These are phyloP conservation scores for Globisporangium splendens DNA, from an alignment of 352 stramenopile species.

Conservation along the genomic window DNA sequence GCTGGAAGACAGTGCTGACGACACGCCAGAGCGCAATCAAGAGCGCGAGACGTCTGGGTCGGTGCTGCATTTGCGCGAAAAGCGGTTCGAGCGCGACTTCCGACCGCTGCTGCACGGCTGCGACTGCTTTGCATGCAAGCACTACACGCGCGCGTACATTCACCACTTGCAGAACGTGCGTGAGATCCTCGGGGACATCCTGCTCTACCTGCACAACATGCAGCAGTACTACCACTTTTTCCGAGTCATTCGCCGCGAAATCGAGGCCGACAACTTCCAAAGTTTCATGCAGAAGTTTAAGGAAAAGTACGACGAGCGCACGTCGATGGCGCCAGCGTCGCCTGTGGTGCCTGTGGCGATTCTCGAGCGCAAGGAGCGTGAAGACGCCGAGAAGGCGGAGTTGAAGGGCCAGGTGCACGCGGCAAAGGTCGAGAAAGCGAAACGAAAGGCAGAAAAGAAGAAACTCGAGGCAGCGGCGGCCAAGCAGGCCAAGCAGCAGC, in stretches of 20 bases:
- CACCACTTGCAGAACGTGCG: constrained; percentile 92
- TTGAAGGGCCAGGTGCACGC: constrained; percentile 20
- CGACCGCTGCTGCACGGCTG: constrained; percentile 55
- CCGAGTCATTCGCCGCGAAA: constrained; percentile 44
- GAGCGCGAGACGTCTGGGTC: constrained; percentile 34
- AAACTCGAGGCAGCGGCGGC: background rate
- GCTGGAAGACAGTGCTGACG: constrained; percentile 34
- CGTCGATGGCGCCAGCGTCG: constrained; percentile 31
- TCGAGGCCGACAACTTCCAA: constrained; percentile 38
- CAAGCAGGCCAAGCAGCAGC: background rate
- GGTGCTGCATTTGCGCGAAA: constrained; percentile 67
- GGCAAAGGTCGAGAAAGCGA: constrained; percentile 19
- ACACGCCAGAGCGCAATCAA: constrained; percentile 22
- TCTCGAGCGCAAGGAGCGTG: constrained; percentile 49
- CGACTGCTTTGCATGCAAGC: constrained; percentile 68
- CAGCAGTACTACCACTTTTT: constrained; percentile 79
- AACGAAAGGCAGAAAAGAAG: constrained; percentile 1
- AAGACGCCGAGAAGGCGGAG: constrained; percentile 39
- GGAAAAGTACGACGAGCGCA: constrained; percentile 40
- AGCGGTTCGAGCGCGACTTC: constrained; percentile 60
- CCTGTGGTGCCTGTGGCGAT: constrained; percentile 51
- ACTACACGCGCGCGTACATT: constrained; percentile 86
- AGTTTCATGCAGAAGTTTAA: constrained; percentile 40
- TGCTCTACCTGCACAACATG: constrained; percentile 88
- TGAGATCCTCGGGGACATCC: constrained; percentile 90